Evolutionary conservation across 106 monocot species (phyloP), one percentile per base, ranked within the genome.

Genomic region (Allium sativum): DNA sequence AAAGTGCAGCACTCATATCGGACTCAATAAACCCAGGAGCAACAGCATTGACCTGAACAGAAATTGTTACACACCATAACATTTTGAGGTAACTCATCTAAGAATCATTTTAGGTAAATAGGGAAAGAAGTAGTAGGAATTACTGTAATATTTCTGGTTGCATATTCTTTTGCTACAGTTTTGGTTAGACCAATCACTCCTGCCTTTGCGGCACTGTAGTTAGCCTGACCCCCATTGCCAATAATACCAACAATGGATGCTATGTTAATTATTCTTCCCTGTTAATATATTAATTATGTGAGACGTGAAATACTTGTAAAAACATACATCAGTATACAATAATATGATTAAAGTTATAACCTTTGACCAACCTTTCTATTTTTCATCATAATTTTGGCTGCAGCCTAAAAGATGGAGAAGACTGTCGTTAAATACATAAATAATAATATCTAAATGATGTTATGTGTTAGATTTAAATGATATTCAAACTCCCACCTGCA

Each of bases 11-110:
- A 61, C 87, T 92, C 92, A 92, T 87, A 61, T 92, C 84, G 70
- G 92, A 92, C 31, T 79, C 76, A 73, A 92, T 84, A 53, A 87
- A 92, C 48, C 92, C 92, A 67, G 92, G 92, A 51, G 92, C 92
- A 59, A 92, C 58, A 72, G 92, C 92, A 79, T 92, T 92, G 7
- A 84, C 92, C 92, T 92, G 59, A 21, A 58, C 19, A 40, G 69
- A 8, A 10, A 53, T 47, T 43, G n/a, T 57, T 9, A 10, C 7
- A 11, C 42, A 58, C n/a, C 43, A 42, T 44, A 18, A 3, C 9
- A 62, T 44, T 48, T 58, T 46, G 21, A 22, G 46, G 16, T 51
- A 11, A 72, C 1, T 19, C 10, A 12, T 31, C 9, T 21, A 9
- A 51, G 19, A 48, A 48, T 48, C 44, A 61, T 1, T 9, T 6